Evolutionary conservation across 805 yeast species (phyloP), one percentile per base, ranked within the genome.

Genomic region (Wickerhamomyces hampshirensis): DNA sequence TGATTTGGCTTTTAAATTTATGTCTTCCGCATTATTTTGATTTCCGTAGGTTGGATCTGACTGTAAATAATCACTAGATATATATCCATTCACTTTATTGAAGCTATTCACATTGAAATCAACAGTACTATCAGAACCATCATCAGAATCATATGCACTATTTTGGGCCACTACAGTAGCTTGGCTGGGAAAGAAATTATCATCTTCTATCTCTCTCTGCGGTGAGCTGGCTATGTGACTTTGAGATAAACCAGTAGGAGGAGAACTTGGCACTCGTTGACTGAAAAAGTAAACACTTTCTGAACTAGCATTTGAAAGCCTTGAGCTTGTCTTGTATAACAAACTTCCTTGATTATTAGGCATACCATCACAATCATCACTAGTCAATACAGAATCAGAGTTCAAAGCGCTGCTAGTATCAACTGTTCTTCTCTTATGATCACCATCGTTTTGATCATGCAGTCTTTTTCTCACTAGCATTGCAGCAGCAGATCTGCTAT

Each of bases 1-100:
- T 4, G 62, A 61, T 13, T 70, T 46, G 0, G 78, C 78, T 5
- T 28, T 31, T 9, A 38, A 33, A 2, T 26, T 39, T 18, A 29
- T 15, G 14, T 46, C 53, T 9, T 51, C 50, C 11, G 42, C 44
- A 15, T 42, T 31, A 7, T 23, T 29, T 12, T 34, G 31, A n/a
- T 28, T 61, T 39, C 13, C 39, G 37, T 18, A 34, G 6, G 35
- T 36, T n/a, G 39, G 42, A 23, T 47, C 52, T 3, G 48, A 51
- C 2, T 33, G 30, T 5, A 44, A 19, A 11, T 27, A 35, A 37
- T 53, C 58, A 18, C 50, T 43, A 5, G 51, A 48, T 6, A 50
- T 32, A 34, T 53, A 53, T 0, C 54, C 55, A 14, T 43, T 48
- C 8, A 51, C 41, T 17, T 38, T 35, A 21, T 53, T 53, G 13